Conservation (phyloP, 768 basidiomycete species). For the Lyophyllum atratum region DNA sequence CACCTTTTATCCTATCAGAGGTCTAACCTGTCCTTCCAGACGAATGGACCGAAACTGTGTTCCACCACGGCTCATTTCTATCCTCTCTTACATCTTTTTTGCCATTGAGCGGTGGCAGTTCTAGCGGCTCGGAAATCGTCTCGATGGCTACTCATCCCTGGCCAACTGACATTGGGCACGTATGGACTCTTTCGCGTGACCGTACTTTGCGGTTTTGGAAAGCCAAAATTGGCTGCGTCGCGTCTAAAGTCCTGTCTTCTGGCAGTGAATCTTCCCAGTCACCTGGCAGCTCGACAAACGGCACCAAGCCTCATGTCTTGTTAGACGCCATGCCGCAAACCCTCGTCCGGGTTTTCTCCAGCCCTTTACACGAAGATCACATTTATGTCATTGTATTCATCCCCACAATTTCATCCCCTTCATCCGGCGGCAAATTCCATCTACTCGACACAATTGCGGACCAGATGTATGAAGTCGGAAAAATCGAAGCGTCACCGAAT, state of each 20-base stretch:
- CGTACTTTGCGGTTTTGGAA: slow-evolving; percentile 86
- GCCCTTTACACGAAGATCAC: slow-evolving; percentile 45
- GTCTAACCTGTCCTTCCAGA: slow-evolving; percentile 41
- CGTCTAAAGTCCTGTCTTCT: slow-evolving; percentile 54
- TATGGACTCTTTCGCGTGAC: slow-evolving; percentile 89
- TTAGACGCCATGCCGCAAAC: slow-evolving; percentile 64
- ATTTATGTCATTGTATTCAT: slow-evolving; percentile 73
- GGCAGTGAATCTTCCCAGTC: slow-evolving; percentile 33
- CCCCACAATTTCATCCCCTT: slow-evolving; percentile 61
- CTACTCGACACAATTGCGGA: slow-evolving; percentile 60
- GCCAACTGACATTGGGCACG: slow-evolving; percentile 71
- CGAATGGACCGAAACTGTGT: slow-evolving; percentile 68
- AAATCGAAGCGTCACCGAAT: slow-evolving; percentile 58
- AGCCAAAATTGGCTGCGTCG: slow-evolving; percentile 70
- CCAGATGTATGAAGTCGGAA: slow-evolving; percentile 56
- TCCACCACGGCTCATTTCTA: slow-evolving; percentile 67
- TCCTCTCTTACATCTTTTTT: slow-evolving; percentile 69
- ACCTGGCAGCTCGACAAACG: slow-evolving; percentile 29
- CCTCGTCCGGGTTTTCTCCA: slow-evolving; percentile 65
- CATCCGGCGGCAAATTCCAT: slow-evolving; percentile 81
- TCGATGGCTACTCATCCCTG: slow-evolving; percentile 73
- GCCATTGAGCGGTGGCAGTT: slow-evolving; percentile 48
- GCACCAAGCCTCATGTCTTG: slow-evolving; percentile 42
- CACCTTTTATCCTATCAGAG: background rate
- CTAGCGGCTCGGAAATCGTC: slow-evolving; percentile 61